These are phyloP conservation scores for Zygotorulaspora danielsina DNA, from an alignment of 805 yeast species.

Conservation along the genomic window DNA sequence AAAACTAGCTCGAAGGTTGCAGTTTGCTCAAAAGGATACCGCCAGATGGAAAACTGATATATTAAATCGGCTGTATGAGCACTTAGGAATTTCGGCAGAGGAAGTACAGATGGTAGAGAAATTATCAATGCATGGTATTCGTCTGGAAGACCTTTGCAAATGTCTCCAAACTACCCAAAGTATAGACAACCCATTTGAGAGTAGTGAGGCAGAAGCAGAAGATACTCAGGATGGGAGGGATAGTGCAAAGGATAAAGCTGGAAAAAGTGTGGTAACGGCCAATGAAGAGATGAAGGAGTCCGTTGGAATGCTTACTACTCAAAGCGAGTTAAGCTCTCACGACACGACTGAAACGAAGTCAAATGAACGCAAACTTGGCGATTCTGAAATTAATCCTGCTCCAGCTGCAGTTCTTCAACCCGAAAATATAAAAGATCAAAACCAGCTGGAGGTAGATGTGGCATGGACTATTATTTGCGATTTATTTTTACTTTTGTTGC, in stretches of 20 bases:
- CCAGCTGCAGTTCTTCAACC: constrained; percentile 27
- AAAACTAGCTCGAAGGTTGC: constrained; percentile 55
- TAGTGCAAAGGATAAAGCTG: constrained; percentile 5
- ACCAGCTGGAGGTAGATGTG: constrained; percentile 59
- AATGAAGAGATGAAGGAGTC: background rate
- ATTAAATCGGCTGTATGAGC: constrained; percentile 68
- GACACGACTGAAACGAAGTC: constrained; percentile 2
- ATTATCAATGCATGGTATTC: constrained; percentile 77
- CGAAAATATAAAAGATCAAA: constrained; percentile 35
- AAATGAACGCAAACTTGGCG: background rate
- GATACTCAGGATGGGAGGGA: constrained; percentile 14
- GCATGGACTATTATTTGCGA: constrained; percentile 95
- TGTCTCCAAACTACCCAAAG: constrained; percentile 51
- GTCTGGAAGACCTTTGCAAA: constrained; percentile 62
- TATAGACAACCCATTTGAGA: constrained; percentile 48
- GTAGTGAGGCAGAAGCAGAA: constrained; percentile 12
- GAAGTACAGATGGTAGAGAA: constrained; percentile 86
- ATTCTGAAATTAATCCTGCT: background rate
- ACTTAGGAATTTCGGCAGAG: constrained; percentile 68
- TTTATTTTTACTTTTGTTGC: constrained; percentile 68
- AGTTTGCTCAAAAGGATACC: constrained; percentile 67
- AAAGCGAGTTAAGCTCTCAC: constrained; percentile 11
- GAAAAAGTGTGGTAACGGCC: background rate
- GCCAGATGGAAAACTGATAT: constrained; percentile 80
- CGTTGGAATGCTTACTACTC: constrained; percentile 1